Conservation (phyloP, 345 rosid species). For the Noccaea bulbosa region DNA sequence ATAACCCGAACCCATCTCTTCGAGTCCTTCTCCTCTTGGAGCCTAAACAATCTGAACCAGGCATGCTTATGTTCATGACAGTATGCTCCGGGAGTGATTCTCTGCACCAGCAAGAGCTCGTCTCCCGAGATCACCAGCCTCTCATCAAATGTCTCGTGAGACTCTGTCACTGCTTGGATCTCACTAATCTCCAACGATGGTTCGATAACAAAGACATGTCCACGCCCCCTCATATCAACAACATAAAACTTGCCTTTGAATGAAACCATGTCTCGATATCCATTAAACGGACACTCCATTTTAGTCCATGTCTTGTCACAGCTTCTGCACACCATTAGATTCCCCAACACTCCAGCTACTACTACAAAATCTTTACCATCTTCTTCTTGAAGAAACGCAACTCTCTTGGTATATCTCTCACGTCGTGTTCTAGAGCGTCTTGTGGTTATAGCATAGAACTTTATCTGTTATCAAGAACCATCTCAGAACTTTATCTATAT, state of each 20-base stretch:
- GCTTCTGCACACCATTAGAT: slow-evolving; percentile 16
- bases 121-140: slow-evolving; percentile 20
- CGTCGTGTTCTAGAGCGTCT: background rate
- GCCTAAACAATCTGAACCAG: slow-evolving; percentile 17
- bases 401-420: background rate
- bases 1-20: slow-evolving; percentile 8
- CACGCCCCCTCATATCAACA: background rate
- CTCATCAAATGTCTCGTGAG: background rate
- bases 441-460: background rate
- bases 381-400: slow-evolving; percentile 4
- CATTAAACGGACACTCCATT: background rate
- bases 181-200: background rate
- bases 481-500: background rate
- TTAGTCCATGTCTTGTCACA: slow-evolving; percentile 1
- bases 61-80: background rate
- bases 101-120: slow-evolving; percentile 21
- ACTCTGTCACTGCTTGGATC: background rate
- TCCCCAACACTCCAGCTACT: background rate
- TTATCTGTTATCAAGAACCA: background rate
- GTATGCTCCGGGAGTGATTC: background rate
- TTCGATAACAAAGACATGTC: slow-evolving; percentile 8
- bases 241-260: slow-evolving; percentile 10
- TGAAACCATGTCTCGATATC: slow-evolving; percentile 11
- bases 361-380: background rate
- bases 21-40: background rate